Evolutionary conservation across 768 basidiomycete species (phyloP), one percentile per base, ranked within the genome.

Genomic region (Lentinula raphanica): DNA sequence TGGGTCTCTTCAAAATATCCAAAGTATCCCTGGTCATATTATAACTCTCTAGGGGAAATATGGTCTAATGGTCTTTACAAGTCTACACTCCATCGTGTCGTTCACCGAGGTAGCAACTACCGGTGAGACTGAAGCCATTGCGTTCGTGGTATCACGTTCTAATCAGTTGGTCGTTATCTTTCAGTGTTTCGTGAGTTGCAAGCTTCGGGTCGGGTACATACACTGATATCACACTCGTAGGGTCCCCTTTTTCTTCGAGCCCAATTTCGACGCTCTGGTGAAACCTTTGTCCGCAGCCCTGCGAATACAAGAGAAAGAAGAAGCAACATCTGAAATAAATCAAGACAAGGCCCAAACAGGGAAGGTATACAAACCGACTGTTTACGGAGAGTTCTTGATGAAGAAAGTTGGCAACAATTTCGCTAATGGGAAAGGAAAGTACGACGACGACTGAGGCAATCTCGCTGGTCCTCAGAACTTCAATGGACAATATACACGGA

Each of bases 221-320:
- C 19, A 6, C 44, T 25, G 7, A 50, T 56, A 19, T 15, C 44
- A 15, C 65, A n/a, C 61, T 44, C 6, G 58, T n/a, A 92, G 90
- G 8, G 79, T 95, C 19, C 94, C 94, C 0, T 96, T 96, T 74
- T 97, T 97, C 78, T 96, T 90, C 62, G 94, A 96, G 69, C 94
- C 94, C 0, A 92, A 90, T 58, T 93, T 92, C 65, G 75, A 85
- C 59, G 89, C 93, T 0, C 58, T 74, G 1, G 74, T 97, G 48
- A 71, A 77, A 61, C 89, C 92, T 0, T 72, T 95, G 5, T 74
- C 76, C 3, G 85, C 85, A 5, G 85, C 84, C 0, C 65, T 78
- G 27, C 79, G 85, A 32, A 64, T 80, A 9, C 75, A 75, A 57
- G 59, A 68, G 38, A 60, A 62, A 27, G 59, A 64, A 1, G 58